Conservation (phyloP, 2,329 filamentous ascomycete genomes). For the Ophiocordyceps camponoti-saundersi region DNA sequence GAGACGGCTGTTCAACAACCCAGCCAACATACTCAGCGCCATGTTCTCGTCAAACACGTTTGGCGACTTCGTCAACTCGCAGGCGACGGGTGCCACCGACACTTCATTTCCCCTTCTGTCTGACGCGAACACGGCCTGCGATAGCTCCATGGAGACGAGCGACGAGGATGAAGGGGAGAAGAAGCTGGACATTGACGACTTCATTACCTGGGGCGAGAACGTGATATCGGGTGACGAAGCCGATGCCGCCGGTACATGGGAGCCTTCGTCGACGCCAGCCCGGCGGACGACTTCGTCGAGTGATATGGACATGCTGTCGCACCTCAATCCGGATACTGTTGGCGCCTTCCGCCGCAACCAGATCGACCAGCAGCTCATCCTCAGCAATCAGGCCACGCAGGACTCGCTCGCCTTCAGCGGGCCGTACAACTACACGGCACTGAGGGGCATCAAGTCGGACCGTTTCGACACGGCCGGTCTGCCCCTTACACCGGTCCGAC, state of each 20-base stretch:
- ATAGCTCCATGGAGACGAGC: conserved; percentile 21
- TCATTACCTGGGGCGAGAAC: conserved; percentile 48
- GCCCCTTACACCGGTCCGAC: conserved; percentile 50
- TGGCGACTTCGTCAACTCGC: conserved; percentile 40
- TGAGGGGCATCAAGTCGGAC: conserved; percentile 47
- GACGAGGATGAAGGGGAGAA: conserved; percentile 48
- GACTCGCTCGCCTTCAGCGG: conserved; percentile 46
- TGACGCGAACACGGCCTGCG: conserved; percentile 37
- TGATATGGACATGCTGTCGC: conserved; percentile 34
- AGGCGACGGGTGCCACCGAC: conserved; percentile 56
- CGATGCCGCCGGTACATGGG: conserved; percentile 27
- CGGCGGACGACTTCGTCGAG: conserved; percentile 30
- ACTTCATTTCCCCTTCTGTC: conserved; percentile 57
- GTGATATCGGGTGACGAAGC: conserved; percentile 43
- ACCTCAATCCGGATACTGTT: conserved; percentile 49
- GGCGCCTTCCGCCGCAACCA: conserved; percentile 62
- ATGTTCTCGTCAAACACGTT: conserved; percentile 42
- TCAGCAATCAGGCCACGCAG: conserved; percentile 41
- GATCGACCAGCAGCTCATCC: conserved; percentile 42
- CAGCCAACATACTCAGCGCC: conserved; percentile 60
- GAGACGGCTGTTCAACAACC: conserved; percentile 46
- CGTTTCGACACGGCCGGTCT: conserved; percentile 48
- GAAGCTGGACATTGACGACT: conserved; percentile 51
- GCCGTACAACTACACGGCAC: conserved; percentile 40
- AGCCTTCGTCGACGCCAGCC: conserved; percentile 32